Conservation (phyloP, 2,329 filamentous ascomycete genomes). For the Lanzia echinophila region DNA sequence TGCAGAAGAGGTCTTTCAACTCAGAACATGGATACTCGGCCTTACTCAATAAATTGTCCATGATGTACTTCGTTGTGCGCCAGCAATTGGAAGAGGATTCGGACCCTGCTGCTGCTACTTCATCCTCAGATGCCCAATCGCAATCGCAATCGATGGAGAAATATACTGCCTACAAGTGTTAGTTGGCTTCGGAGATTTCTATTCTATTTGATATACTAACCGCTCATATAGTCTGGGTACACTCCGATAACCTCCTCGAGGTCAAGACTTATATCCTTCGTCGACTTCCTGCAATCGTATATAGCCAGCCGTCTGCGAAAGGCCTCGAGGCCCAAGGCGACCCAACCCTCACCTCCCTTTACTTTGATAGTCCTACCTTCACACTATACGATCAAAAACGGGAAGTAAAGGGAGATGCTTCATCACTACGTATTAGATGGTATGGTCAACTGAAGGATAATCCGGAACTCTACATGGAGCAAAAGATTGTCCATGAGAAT, state of each 20-base stretch:
- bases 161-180: slow-evolving; percentile 84
- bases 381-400: slow-evolving; percentile 83
- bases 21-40: slow-evolving; percentile 85
- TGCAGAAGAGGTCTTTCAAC: slow-evolving; percentile 89
- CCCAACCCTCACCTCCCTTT: slow-evolving; percentile 88
- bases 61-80: slow-evolving; percentile 92
- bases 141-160: slow-evolving; percentile 59
- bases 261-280: slow-evolving; percentile 94
- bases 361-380: slow-evolving; percentile 87
- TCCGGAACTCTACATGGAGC: slow-evolving; percentile 79
- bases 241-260: slow-evolving; percentile 90
- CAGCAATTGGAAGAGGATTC: slow-evolving; percentile 64
- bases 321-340: slow-evolving; percentile 73
- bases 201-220: slow-evolving; percentile 28
- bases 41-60: slow-evolving; percentile 80
- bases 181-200: slow-evolving; percentile 27
- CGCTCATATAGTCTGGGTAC: slow-evolving; percentile 69
- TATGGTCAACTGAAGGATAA: slow-evolving; percentile 75
- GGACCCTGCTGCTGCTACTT: slow-evolving; percentile 34
- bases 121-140: slow-evolving; percentile 36
- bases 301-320: slow-evolving; percentile 81
- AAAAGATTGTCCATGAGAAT: slow-evolving; percentile 75
- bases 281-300: slow-evolving; percentile 83
- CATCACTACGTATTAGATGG: slow-evolving; percentile 84
- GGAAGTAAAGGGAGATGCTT: slow-evolving; percentile 64